These are phyloP conservation scores for Neurospora discreta DNA, from an alignment of 495 filamentous ascomycete genomes.

Conservation along the genomic window DNA sequence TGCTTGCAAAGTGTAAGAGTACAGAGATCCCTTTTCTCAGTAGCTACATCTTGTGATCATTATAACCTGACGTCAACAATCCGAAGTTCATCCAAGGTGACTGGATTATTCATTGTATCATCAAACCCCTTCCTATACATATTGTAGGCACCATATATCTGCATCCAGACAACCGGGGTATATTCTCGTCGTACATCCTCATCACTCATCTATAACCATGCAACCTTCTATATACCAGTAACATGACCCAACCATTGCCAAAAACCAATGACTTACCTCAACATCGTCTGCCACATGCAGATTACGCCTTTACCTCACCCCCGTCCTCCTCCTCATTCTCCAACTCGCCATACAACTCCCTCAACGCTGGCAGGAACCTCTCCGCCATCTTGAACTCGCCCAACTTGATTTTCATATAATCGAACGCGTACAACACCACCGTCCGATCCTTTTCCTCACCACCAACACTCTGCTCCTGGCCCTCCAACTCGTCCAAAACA, in stretches of 20 bases:
- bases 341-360: not conserved
- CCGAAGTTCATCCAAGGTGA: no score
- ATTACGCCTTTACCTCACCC: not conserved
- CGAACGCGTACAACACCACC: slow-evolving; percentile 64
- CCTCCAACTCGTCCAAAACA: slow-evolving; percentile 19
- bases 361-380: slow-evolving; percentile 57
- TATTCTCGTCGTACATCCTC: not conserved
- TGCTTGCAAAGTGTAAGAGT: not conserved
- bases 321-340: not conserved
- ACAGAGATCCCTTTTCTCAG: not conserved
- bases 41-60: not conserved
- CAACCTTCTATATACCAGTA: not conserved
- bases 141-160: not conserved
- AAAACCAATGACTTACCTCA: not conserved
- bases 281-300: not conserved
- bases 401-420: slow-evolving; percentile 76
- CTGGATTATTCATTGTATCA: no score
- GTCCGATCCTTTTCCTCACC: not conserved
- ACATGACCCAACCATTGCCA: not conserved
- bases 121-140: no score
- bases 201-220: not conserved
- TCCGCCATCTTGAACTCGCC: slow-evolving; percentile 71
- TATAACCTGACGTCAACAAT: not conserved
- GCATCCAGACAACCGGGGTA: not conserved
- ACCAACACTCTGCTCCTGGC: no score